A percentile compares a stretch with the other conserved stretches of the same genome.
Evolutionary conservation across 1,284 basidiomycete species (phyloP).

Genomic region (Rhodotorula sp.): DNA sequence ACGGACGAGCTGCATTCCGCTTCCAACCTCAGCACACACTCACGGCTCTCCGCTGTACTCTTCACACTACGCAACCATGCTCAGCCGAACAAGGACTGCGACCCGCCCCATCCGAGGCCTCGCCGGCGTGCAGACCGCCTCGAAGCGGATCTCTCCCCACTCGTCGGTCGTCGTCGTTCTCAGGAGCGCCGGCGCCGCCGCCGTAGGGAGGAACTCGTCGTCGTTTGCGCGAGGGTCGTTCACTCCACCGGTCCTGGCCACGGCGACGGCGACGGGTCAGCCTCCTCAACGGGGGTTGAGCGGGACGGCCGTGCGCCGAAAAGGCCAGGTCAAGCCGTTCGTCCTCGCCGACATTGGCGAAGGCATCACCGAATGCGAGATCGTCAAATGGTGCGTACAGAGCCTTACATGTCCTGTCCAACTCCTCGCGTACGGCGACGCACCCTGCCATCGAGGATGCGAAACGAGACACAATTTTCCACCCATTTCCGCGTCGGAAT

Average conservation of each 20-base stretch:
- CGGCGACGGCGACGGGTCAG: neutral
- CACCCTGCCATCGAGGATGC: neutral
- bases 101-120: too few relatives aligned
- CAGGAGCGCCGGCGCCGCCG: too few relatives aligned
- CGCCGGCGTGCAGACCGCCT: too few relatives aligned
- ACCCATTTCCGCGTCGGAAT: neutral
- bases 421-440: too few relatives aligned
- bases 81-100: too few relatives aligned
- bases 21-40: neutral
- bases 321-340: constrained; percentile 55
- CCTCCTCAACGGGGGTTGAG: neutral
- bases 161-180: too few relatives aligned
- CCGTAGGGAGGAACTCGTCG: neutral
- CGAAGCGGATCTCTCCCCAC: too few relatives aligned
- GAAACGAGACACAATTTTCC: neutral
- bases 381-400: constrained; percentile 74
- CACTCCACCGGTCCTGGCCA: neutral
- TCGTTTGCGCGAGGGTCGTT: neutral
- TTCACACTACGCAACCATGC: neutral
- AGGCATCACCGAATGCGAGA: constrained; percentile 79
- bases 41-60: neutral
- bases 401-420: neutral
- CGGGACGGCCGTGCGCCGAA: neutral
- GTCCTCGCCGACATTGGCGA: constrained; percentile 95
- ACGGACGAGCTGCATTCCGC: neutral